Conservation (phyloP, 2,329 filamentous ascomycete species). For the Fusarium incarnatum region DNA sequence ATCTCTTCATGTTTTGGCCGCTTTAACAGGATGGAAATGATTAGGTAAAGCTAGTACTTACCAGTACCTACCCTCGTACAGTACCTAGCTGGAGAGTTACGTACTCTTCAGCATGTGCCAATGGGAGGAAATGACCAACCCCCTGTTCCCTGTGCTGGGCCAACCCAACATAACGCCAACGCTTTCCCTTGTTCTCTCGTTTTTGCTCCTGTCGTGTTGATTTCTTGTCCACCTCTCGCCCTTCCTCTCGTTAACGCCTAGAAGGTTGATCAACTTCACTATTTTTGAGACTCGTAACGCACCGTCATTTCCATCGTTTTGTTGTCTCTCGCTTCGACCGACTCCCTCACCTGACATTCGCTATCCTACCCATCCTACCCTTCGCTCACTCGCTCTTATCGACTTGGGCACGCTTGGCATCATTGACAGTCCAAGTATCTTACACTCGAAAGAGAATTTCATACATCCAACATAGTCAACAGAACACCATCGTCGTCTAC, state of each 20-base stretch:
- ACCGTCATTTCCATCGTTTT: constrained; percentile 16
- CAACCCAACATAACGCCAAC: constrained; percentile 39
- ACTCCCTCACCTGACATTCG: constrained; percentile 29
- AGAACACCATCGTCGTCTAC: constrained; percentile 7
- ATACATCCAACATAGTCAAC: constrained; percentile 11
- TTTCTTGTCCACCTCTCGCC: constrained; percentile 32
- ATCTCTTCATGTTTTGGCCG: background rate
- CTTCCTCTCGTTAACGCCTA: constrained; percentile 18
- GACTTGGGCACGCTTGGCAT: constrained; percentile 22
- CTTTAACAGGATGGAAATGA: background rate
- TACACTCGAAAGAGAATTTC: background rate
- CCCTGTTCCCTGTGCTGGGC: constrained; percentile 35
- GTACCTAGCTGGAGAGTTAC: constrained; percentile 12
- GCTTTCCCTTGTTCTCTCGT: constrained; percentile 37
- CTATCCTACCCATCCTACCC: constrained; percentile 13
- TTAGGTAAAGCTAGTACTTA: background rate
- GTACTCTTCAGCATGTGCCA: constrained; percentile 24
- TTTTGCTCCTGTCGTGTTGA: constrained; percentile 23
- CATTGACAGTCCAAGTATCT: constrained; percentile 1
- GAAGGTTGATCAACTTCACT: constrained; percentile 23
- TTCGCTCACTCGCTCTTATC: constrained; percentile 22
- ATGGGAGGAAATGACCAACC: constrained; percentile 15
- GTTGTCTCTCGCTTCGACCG: constrained; percentile 34
- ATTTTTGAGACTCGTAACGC: constrained; percentile 13
- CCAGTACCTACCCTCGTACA: too few relatives aligned